Percentiles rank a stretch among this genome's conserved stretches.
Conservation (phyloP, 352 stramenopile species). For the Globisporangium middletonii region DNA sequence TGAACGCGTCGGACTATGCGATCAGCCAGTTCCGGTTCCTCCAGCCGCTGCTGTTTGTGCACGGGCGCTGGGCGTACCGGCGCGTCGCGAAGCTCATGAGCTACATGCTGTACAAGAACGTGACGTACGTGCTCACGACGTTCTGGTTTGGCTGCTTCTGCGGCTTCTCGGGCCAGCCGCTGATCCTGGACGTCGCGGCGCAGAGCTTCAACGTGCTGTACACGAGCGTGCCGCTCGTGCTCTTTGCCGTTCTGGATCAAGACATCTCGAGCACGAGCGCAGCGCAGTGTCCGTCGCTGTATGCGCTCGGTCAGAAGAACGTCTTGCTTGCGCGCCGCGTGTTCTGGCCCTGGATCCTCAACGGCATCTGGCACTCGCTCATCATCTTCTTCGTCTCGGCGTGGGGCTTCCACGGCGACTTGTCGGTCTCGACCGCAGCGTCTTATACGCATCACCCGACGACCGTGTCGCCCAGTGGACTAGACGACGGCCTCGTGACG, state of each 20-base stretch:
- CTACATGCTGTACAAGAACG: slow-evolving; percentile 96
- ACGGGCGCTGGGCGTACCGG: slow-evolving; percentile 91
- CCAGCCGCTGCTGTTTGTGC: slow-evolving; percentile 87
- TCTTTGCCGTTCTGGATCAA: slow-evolving; percentile 77
- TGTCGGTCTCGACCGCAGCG: slow-evolving; percentile 18
- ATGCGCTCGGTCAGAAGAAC: slow-evolving; percentile 65
- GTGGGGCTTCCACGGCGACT: slow-evolving; percentile 47
- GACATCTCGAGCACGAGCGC: slow-evolving; percentile 66
- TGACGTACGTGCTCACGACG: slow-evolving; percentile 77
- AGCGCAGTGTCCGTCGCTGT: slow-evolving; percentile 58
- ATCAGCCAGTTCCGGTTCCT: slow-evolving; percentile 94
- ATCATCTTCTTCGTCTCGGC: slow-evolving; percentile 80
- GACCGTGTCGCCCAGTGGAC: slow-evolving; percentile 36
- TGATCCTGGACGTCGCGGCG: slow-evolving; percentile 70
- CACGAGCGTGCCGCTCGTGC: slow-evolving; percentile 64
- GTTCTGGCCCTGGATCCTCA: slow-evolving; percentile 84
- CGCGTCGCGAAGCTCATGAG: slow-evolving; percentile 89
- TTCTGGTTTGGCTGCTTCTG: slow-evolving; percentile 83
- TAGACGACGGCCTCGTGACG: slow-evolving; percentile 49
- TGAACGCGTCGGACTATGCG: slow-evolving; percentile 92
- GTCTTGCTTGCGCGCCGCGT: slow-evolving; percentile 45
- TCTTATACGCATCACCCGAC: slow-evolving; percentile 14
- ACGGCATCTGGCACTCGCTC: slow-evolving; percentile 75
- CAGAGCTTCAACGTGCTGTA: slow-evolving; percentile 85
- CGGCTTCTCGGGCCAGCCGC: slow-evolving; percentile 71